A percentile compares a stretch with the other conserved stretches of the same genome.
Evolutionary conservation across 495 filamentous ascomycete species (phyloP).

Genomic region (Penicillium simplicissimum): DNA sequence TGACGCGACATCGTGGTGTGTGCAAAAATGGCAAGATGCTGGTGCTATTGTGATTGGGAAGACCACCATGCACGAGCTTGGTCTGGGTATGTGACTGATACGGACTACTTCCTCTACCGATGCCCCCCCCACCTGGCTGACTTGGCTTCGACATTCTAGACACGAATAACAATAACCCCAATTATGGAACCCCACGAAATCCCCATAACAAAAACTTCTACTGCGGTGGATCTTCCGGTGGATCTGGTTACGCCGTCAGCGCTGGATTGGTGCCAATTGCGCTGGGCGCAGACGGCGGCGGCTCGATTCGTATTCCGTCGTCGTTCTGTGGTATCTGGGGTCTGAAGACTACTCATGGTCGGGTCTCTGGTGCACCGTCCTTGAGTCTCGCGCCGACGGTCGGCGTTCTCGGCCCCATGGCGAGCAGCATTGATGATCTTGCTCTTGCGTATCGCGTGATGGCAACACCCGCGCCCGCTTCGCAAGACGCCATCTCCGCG

Average conservation of each 20-base stretch:
- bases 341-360: slow-evolving; percentile 78
- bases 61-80: slow-evolving; percentile 89
- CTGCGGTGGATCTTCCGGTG: slow-evolving; percentile 85
- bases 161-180: slow-evolving; percentile 81
- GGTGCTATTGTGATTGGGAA: slow-evolving; percentile 86
- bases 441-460: slow-evolving; percentile 77
- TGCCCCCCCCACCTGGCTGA: no score
- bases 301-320: slow-evolving; percentile 79
- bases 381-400: slow-evolving; percentile 61
- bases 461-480: slow-evolving; percentile 65
- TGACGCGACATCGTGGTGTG: slow-evolving; percentile 67
- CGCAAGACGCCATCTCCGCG: slow-evolving; percentile 46
- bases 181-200: slow-evolving; percentile 78
- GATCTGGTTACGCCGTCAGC: slow-evolving; percentile 74
- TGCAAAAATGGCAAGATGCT: slow-evolving; percentile 70
- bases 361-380: slow-evolving; percentile 66
- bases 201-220: slow-evolving; percentile 81
- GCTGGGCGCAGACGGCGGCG: slow-evolving; percentile 84
- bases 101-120: no score
- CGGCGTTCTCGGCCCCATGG: slow-evolving; percentile 74
- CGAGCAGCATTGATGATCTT: slow-evolving; percentile 77
- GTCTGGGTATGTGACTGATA: slow-evolving; percentile 53
- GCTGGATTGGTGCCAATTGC: slow-evolving; percentile 79
- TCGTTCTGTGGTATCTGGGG: slow-evolving; percentile 87
- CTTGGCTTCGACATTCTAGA: slow-evolving; percentile 45